Conservation (phyloP, 2,329 filamentous ascomycete species). For the Polytolypa hystricis region DNA sequence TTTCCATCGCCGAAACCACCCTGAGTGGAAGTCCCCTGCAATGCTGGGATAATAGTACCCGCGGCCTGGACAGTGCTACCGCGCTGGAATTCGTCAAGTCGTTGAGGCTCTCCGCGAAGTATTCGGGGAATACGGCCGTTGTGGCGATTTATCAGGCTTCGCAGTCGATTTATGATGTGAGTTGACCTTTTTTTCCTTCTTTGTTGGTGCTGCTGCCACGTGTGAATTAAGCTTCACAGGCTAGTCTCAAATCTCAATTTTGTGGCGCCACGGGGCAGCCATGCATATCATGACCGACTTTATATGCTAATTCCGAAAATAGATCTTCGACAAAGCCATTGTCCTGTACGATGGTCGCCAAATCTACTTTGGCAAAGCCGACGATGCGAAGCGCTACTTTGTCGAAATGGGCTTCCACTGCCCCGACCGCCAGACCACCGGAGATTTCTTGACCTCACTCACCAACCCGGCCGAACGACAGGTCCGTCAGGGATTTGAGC, state of each 20-base stretch:
- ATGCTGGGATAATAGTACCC: slow-evolving; percentile 66
- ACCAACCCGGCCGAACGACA: slow-evolving; percentile 72
- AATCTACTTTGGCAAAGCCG: slow-evolving; percentile 61
- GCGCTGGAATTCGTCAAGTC: slow-evolving; percentile 58
- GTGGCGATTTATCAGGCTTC: slow-evolving; percentile 80
- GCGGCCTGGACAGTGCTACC: slow-evolving; percentile 57
- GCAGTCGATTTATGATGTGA: slow-evolving; percentile 62
- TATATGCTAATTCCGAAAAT: slow-evolving; percentile 1
- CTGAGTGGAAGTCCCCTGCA: slow-evolving; percentile 60
- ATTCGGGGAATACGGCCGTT: slow-evolving; percentile 73
- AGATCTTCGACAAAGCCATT: slow-evolving; percentile 71
- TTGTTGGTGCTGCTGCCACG: slow-evolving; percentile 36
- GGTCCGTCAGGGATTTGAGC: slow-evolving; percentile 50
- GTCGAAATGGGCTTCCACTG: slow-evolving; percentile 64
- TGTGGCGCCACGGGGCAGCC: slow-evolving; percentile 6
- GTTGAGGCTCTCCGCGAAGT: slow-evolving; percentile 67
- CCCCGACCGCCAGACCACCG: slow-evolving; percentile 66
- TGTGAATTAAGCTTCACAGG: no score
- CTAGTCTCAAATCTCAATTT: no score
- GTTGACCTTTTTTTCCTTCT: no score
- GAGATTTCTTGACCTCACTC: slow-evolving; percentile 71
- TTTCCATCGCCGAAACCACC: slow-evolving; percentile 75
- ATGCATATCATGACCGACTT: not conserved
- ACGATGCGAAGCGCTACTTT: slow-evolving; percentile 62
- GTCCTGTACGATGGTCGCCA: slow-evolving; percentile 67